Percentiles rank a stretch among this genome's conserved stretches.
These are phyloP conservation scores for Fusarium multiceps DNA, from an alignment of 2,329 filamentous ascomycete genomes.

Conservation along the genomic window DNA sequence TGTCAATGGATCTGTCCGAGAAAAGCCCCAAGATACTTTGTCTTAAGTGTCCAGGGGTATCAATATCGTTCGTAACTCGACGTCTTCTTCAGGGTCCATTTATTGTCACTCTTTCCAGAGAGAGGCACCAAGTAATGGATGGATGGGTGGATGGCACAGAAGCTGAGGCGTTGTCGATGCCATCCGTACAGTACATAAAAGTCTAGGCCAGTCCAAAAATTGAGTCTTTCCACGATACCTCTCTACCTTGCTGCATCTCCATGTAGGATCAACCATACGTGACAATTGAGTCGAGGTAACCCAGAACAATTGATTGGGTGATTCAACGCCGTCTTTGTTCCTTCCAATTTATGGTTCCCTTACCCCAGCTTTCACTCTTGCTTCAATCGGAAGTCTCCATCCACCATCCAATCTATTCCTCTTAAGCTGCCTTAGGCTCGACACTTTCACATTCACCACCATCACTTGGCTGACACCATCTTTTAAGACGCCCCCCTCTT, in stretches of 20 bases:
- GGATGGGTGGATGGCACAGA: neutral
- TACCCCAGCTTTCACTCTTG: conserved; percentile 24
- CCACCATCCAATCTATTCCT: conserved; percentile 8
- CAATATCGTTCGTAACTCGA: conserved; percentile 14
- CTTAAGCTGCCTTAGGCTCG: conserved; percentile 16
- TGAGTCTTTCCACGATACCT: conserved; percentile 6
- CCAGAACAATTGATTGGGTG: conserved; percentile 33
- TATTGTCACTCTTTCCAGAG: neutral
- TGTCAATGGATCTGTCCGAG: conserved; percentile 5
- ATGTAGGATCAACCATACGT: conserved; percentile 31
- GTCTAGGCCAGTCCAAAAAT: conserved; percentile 10
- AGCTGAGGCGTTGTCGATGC: neutral
- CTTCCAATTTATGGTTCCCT: neutral
- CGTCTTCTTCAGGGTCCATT: conserved; percentile 23
- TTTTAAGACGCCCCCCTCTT: conserved; percentile 24
- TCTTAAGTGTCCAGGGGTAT: conserved; percentile 23
- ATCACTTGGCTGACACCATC: conserved; percentile 39
- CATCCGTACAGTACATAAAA: neutral
- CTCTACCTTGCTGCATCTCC: conserved; percentile 2
- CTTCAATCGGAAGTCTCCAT: conserved; percentile 11
- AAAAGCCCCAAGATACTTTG: conserved; percentile 9
- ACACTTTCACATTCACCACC: neutral
- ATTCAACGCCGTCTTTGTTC: neutral
- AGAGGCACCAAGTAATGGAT: neutral
- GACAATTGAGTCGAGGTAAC: conserved; percentile 32